phyloP scores from a whole-genome alignment of 805 yeast species.

The Nakazawaea pomicola region DNA sequence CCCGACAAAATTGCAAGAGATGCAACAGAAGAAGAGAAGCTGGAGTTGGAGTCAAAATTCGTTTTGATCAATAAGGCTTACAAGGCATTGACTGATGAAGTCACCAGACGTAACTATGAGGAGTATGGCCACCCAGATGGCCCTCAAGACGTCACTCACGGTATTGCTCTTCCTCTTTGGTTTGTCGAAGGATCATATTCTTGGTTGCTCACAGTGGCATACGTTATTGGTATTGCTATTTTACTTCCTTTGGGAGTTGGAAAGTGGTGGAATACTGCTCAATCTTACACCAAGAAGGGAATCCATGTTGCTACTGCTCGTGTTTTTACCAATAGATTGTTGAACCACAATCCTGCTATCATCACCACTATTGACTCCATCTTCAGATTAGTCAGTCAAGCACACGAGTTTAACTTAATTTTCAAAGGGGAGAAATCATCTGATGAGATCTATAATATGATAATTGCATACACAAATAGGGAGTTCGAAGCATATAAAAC shows the following conservation, averaged over 20 bases:
- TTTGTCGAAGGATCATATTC: constrained; percentile 80
- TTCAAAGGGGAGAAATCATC: constrained; percentile 34
- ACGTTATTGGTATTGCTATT: constrained; percentile 69
- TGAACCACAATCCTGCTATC: constrained; percentile 71
- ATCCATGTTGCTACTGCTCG: constrained; percentile 83
- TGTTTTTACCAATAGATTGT: constrained; percentile 60
- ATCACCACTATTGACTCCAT: constrained; percentile 54
- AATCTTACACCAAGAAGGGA: constrained; percentile 76
- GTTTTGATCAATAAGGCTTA: constrained; percentile 88
- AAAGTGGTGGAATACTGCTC: constrained; percentile 85
- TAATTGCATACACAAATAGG: constrained; percentile 58
- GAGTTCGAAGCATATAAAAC: constrained; percentile 26
- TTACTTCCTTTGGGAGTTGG: constrained; percentile 79
- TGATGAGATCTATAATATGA: constrained; percentile 43
- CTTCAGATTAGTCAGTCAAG: constrained; percentile 51
- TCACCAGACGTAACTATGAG: constrained; percentile 71
- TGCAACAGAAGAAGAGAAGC: constrained; percentile 49
- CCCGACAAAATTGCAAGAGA: constrained; percentile 85
- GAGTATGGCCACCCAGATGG: constrained; percentile 98
- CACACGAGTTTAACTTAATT: constrained; percentile 58
- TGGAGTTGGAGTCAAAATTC: constrained; percentile 65
- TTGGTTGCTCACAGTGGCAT: constrained; percentile 52
- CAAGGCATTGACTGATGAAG: constrained; percentile 90
- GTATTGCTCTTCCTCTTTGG: constrained; percentile 92
- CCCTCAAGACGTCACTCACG: constrained; percentile 83